Evolutionary conservation across 2,329 filamentous ascomycete species (phyloP), one percentile per base, ranked within the genome.

Genomic region (Rhynchosporium agropyri): DNA sequence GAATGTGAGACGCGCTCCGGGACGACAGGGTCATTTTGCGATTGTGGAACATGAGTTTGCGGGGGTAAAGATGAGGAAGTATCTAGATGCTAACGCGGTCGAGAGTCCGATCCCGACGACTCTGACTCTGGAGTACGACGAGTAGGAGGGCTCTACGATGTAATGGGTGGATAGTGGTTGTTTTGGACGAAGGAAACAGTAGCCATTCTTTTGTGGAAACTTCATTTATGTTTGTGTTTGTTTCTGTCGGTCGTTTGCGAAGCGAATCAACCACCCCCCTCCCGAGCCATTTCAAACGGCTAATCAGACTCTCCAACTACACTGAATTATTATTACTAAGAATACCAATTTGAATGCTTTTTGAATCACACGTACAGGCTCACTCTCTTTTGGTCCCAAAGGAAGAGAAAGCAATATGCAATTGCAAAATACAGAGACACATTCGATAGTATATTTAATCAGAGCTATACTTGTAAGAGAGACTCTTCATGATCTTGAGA

Each of bases 51-150:
- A 79, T 58, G 74, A 80, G 20, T 70, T 83, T 68, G 80, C 77
- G 7, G 81, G 80, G 2, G 75, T 82, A 2, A 77, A 76, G 57
- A 78, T 81, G 74, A 76, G 76, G 69, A 72, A 77, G 58, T 83
- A 82, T 66, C 70, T 83, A 49, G 81, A 83, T 74, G 74, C 73
- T 7, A 80, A 76, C 68, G 74, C 80, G 9, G 78, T 74, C 62
- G 81, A 83, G 71, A 76, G 73, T 13, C 79, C 79, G 0, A 78
- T 79, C 53, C 77, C 79, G 9, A 79, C 77, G 5, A 76, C 74
- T 3, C 65, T 81, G 55, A 76, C 74, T 2, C 63, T 80, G 6
- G 75, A 78, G 69, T 80, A 79, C 69, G 78, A 79, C 63, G 72
- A 70, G 66, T 68, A 69, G 26, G n/a, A n/a, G 5, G 33, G 5